These are phyloP conservation scores for Endothia cerciana DNA, from an alignment of 2,329 filamentous ascomycete species.

Conservation along the genomic window DNA sequence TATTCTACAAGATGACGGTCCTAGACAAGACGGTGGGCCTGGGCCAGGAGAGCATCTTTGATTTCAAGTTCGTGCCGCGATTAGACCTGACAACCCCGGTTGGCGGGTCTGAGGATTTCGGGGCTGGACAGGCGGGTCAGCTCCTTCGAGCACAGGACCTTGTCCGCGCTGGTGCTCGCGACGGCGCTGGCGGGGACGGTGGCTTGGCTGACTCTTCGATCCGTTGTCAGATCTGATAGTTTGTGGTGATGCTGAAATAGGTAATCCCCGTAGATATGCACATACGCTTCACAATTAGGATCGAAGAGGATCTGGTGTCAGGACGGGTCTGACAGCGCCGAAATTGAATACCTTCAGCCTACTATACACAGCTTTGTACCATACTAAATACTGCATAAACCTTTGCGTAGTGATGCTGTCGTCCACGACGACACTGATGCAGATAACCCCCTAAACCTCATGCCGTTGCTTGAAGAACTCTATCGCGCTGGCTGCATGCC, in stretches of 20 bases:
- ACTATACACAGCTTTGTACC: conserved; percentile 14
- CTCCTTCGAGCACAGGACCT: conserved; percentile 50
- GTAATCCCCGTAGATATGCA: background rate
- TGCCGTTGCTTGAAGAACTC: background rate
- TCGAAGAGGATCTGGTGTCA: background rate
- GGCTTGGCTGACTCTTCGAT: conserved; percentile 34
- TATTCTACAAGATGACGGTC: conserved; percentile 60
- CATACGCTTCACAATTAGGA: background rate
- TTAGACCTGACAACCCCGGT: conserved; percentile 41
- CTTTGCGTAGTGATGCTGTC: background rate
- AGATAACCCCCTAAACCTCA: background rate
- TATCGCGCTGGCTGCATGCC: conserved; percentile 3
- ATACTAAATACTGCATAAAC: conserved; percentile 9
- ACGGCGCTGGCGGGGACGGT: conserved; percentile 35
- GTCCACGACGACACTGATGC: background rate
- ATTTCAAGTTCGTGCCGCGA: conserved; percentile 70
- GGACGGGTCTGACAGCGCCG: background rate
- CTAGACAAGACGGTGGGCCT: conserved; percentile 61
- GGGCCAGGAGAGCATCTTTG: conserved; percentile 65
- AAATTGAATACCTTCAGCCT: background rate
- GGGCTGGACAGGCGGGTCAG: conserved; percentile 28
- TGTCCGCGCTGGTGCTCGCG: conserved; percentile 49
- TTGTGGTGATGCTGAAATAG: background rate
- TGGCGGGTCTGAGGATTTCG: conserved; percentile 23
- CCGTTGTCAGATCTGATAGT: conserved; percentile 3